Percentiles rank a stretch among this genome's conserved stretches.
Evolutionary conservation across 2,329 filamentous ascomycete species (phyloP).

Genomic region (Epichloe coenophiala): DNA sequence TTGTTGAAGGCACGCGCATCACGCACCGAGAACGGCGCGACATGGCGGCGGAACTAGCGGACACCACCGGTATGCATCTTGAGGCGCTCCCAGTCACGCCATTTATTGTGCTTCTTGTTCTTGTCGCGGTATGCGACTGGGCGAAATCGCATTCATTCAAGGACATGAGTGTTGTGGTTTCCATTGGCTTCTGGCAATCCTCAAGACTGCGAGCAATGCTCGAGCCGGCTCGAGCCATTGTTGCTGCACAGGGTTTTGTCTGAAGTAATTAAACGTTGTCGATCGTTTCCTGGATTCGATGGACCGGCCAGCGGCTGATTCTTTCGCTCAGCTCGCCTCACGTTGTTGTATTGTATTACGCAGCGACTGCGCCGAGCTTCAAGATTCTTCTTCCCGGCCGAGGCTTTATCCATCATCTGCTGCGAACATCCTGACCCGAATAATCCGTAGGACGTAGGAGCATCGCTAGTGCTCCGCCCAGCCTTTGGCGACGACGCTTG

Average conservation of each 20-base stretch:
- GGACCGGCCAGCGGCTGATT: not conserved
- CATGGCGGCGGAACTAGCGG: not conserved
- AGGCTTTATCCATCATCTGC: no score
- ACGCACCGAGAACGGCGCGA: not conserved
- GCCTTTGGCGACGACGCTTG: conserved; percentile 3
- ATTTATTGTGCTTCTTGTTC: not conserved
- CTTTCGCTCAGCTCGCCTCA: not conserved
- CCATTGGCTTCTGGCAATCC: not conserved
- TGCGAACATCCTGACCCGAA: not conserved
- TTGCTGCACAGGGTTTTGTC: not conserved
- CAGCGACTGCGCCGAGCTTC: no score
- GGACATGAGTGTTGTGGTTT: not conserved
- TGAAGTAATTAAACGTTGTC: not conserved
- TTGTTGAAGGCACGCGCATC: not conserved
- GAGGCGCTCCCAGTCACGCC: not conserved
- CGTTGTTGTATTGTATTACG: no score
- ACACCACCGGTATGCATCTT: not conserved
- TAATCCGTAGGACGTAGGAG: not conserved
- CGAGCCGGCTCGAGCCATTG: not conserved
- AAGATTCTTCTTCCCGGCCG: no score
- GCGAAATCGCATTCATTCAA: no score
- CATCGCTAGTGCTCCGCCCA: not conserved
- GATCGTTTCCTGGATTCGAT: not conserved
- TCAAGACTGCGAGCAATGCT: not conserved
- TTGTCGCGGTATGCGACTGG: not conserved